Percentiles rank a stretch among this genome's conserved stretches.
Evolutionary conservation across 805 yeast species (phyloP).

Genomic region (Candida germanica): DNA sequence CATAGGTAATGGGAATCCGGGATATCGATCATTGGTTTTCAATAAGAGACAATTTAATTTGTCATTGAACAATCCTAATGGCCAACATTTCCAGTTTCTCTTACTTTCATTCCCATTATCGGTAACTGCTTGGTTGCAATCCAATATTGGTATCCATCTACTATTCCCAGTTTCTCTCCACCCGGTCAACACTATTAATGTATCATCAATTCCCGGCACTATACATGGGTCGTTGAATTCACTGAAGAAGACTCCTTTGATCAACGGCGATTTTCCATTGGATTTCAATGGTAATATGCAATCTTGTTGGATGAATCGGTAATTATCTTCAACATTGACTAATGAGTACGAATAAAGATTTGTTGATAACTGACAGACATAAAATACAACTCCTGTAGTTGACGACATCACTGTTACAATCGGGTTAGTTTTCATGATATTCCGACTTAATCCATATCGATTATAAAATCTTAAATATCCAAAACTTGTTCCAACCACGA

Average conservation of each 20-base stretch:
- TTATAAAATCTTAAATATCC: conserved; percentile 77
- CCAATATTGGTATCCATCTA: conserved; percentile 82
- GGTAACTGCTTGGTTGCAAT: conserved; percentile 45
- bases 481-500: conserved; percentile 66
- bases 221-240: conserved; percentile 88
- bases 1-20: conserved; percentile 79
- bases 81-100: conserved; percentile 76
- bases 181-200: conserved; percentile 62
- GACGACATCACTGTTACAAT: conserved; percentile 70
- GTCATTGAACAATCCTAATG: conserved; percentile 72
- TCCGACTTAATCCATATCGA: conserved; percentile 67
- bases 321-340: conserved; percentile 42
- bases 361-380: conserved; percentile 42
- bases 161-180: conserved; percentile 81
- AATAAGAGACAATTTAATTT: conserved; percentile 71
- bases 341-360: conserved; percentile 45
- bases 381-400: conserved; percentile 49
- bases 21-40: conserved; percentile 62
- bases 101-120: conserved; percentile 47
- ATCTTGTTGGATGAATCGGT: conserved; percentile 38
- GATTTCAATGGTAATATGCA: conserved; percentile 33
- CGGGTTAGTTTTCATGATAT: conserved; percentile 68
- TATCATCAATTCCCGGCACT: conserved; percentile 70
- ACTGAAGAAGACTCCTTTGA: conserved; percentile 79
- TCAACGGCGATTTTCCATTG: conserved; percentile 25